Conservation (phyloP, 2,329 filamentous ascomycete genomes). For the Graphilbum sp. region DNA sequence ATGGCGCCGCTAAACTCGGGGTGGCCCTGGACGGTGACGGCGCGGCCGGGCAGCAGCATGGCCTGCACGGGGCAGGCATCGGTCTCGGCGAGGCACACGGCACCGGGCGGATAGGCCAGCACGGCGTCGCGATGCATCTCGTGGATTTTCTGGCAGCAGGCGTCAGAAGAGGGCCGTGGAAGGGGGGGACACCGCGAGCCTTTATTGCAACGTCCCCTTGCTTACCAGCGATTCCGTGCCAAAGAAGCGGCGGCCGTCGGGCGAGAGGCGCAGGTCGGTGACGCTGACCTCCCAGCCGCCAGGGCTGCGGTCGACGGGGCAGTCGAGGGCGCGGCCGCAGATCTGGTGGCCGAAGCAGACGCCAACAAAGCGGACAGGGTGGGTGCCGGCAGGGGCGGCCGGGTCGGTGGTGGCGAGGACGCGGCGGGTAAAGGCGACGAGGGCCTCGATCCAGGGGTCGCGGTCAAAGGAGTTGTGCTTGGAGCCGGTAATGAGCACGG, state of each 20-base stretch:
- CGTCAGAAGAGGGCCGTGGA: no score
- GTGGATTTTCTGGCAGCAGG: conserved; percentile 41
- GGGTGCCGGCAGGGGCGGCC: conserved; percentile 19
- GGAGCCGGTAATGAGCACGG: conserved; percentile 63
- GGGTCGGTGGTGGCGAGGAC: conserved; percentile 19
- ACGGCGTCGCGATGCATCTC: conserved; percentile 82
- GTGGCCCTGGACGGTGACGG: conserved; percentile 72
- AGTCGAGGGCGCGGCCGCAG: conserved; percentile 54
- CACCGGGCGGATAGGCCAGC: conserved; percentile 41
- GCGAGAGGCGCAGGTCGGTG: conserved; percentile 48
- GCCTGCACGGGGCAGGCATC: conserved; percentile 58
- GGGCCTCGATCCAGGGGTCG: conserved; percentile 57
- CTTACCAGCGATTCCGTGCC: conserved; percentile 41
- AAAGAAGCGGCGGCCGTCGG: conserved; percentile 56
- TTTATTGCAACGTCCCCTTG: conserved; percentile 1
- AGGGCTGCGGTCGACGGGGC: conserved; percentile 47
- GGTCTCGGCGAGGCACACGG: conserved; percentile 48
- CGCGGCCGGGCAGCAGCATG: conserved; percentile 50
- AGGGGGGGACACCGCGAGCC: background rate
- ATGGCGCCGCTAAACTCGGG: conserved; percentile 67
- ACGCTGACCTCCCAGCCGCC: conserved; percentile 74
- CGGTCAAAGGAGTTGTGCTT: conserved; percentile 60
- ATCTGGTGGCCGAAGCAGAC: conserved; percentile 86
- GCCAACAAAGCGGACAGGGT: conserved; percentile 56
- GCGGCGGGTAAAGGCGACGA: conserved; percentile 51